Conservation (phyloP, 2,329 filamentous ascomycete species). For the Stylonectria norvegica region DNA sequence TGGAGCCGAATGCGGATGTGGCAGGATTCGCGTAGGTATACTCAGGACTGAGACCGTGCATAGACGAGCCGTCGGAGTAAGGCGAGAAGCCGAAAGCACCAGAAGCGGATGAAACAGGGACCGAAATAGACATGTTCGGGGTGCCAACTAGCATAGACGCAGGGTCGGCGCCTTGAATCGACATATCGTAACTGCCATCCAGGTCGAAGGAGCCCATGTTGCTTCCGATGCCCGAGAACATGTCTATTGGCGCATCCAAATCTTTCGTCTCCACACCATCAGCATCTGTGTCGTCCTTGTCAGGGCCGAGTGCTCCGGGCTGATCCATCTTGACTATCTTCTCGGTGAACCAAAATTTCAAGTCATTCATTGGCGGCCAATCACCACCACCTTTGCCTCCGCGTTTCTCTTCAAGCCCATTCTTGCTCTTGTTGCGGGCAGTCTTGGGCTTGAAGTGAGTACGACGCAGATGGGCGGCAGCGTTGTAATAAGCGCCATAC, state of each 20-base stretch:
- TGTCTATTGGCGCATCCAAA: constrained; percentile 15
- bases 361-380: constrained; percentile 26
- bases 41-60: constrained; percentile 20
- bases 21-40: constrained; percentile 26
- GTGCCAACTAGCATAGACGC: constrained; percentile 17
- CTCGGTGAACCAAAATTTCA: constrained; percentile 56
- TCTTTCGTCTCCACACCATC: constrained; percentile 19
- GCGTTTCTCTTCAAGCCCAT: constrained; percentile 44
- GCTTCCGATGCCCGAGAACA: constrained; percentile 21
- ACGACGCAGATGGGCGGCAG: constrained; percentile 82
- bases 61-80: constrained; percentile 21
- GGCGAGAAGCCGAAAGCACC: constrained; percentile 21
- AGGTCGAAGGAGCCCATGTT: constrained; percentile 21
- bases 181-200: constrained; percentile 21
- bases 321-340: constrained; percentile 43
- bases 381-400: constrained; percentile 42
- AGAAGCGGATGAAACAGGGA: constrained; percentile 26
- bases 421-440: constrained; percentile 43
- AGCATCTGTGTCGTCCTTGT: constrained; percentile 30
- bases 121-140: constrained; percentile 17
- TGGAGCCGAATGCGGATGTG: constrained; percentile 24
- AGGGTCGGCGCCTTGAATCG: constrained; percentile 17
- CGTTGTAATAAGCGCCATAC: constrained; percentile 93
- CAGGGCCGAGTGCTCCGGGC: constrained; percentile 33
- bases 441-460: constrained; percentile 76